These are phyloP conservation scores for Globisporangium nodosum DNA, from an alignment of 352 stramenopile genomes.

Conservation along the genomic window DNA sequence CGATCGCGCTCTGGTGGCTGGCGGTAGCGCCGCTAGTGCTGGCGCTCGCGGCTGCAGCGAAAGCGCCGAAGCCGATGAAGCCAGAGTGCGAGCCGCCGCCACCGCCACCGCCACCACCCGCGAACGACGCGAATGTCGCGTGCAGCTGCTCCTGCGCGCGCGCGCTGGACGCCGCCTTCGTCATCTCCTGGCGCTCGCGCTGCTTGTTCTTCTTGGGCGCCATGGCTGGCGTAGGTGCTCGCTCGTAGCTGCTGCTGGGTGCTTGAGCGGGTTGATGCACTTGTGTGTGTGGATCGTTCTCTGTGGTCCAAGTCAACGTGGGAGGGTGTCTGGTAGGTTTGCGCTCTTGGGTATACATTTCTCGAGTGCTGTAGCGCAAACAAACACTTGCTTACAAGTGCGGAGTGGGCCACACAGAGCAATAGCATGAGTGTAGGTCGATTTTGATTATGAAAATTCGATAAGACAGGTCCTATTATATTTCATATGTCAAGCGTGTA, in stretches of 20 bases:
- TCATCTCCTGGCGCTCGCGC: conserved; percentile 83
- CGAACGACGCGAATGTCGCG: conserved; percentile 19
- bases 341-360: neutral
- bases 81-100: conserved; percentile 15
- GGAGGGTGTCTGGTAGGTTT: too few relatives aligned
- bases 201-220: conserved; percentile 83
- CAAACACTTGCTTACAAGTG: too few relatives aligned
- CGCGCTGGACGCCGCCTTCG: conserved; percentile 68
- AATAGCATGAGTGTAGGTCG: too few relatives aligned
- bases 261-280: neutral
- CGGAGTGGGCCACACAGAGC: too few relatives aligned
- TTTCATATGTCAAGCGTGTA: too few relatives aligned
- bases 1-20: conserved; percentile 11
- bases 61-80: conserved; percentile 77
- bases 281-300: neutral
- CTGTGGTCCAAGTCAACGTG: neutral
- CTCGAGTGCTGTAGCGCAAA: neutral
- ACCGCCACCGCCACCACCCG: conserved; percentile 4
- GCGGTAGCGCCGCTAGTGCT: conserved; percentile 4
- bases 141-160: conserved; percentile 61
- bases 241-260: neutral
- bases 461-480: too few relatives aligned
- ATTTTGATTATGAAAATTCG: too few relatives aligned
- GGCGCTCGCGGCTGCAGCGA: conserved; percentile 28
- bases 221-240: conserved; percentile 12